phyloP scores from a whole-genome alignment of 345 rosid genomes.

The Erucastrum elatum region DNA sequence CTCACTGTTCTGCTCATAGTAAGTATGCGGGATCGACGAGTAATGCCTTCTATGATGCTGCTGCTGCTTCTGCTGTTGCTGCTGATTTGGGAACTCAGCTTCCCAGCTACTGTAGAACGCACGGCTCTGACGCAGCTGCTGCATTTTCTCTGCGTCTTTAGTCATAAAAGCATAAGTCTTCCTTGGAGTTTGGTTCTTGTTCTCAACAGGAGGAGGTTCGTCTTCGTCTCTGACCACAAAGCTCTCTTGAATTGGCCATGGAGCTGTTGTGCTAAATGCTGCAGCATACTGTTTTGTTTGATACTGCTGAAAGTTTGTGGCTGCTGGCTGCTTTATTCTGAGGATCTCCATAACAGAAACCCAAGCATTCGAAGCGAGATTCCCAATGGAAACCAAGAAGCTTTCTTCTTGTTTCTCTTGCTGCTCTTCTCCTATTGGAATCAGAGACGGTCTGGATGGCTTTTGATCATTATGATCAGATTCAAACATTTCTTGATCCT shows the following conservation, averaged over 20 bases:
- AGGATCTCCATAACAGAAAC: conserved; percentile 57
- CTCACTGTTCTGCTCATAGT: not conserved
- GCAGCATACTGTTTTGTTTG: conserved; percentile 37
- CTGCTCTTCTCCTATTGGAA: conserved; percentile 68
- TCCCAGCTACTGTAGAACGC: conserved; percentile 75
- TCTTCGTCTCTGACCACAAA: conserved; percentile 71
- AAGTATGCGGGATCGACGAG: not conserved
- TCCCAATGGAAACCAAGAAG: conserved; percentile 65
- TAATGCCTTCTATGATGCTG: not conserved
- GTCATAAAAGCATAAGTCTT: conserved; percentile 94
- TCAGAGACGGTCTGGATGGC: conserved; percentile 76
- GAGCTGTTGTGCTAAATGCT: conserved; percentile 36
- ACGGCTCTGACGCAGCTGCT: conserved; percentile 80
- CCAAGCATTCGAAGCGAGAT: conserved; percentile 58
- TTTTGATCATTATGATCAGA: conserved; percentile 45
- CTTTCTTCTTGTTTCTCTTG: conserved; percentile 80
- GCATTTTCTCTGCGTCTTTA: conserved; percentile 84
- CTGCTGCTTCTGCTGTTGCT: conserved; percentile 26
- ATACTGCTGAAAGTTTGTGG: conserved; percentile 50
- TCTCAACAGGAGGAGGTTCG: conserved; percentile 81
- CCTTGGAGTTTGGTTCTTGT: conserved; percentile 76
- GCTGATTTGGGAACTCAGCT: conserved; percentile 50
- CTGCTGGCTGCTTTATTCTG: conserved; percentile 39
- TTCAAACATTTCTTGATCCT: conserved; percentile 54
- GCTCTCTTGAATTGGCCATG: conserved; percentile 95